A percentile compares a stretch with the other conserved stretches of the same genome.
Conservation (phyloP, 2,329 filamentous ascomycete genomes). For the Cercospora zeae-maydis region DNA sequence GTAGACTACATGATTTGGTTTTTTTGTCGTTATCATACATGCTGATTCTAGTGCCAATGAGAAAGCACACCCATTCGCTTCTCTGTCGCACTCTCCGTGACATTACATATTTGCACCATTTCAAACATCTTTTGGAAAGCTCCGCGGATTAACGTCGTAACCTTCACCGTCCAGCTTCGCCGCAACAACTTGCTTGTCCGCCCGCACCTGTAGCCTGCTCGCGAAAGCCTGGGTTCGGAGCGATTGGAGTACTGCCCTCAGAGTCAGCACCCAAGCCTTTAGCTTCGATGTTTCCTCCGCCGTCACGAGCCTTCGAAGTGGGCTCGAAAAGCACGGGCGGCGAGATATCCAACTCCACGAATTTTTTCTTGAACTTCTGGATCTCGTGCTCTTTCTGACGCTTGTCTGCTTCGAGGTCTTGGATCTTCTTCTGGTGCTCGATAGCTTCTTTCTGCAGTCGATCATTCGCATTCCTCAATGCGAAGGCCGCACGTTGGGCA, state of each 20-base stretch:
- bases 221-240: background rate
- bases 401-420: background rate
- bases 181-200: background rate
- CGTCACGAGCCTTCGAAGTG: background rate
- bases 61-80: too few relatives aligned
- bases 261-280: background rate
- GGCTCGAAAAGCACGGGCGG: background rate
- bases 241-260: background rate
- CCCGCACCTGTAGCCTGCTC: background rate
- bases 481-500: background rate
- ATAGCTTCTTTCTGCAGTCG: background rate
- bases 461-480: background rate
- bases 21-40: slow-evolving; percentile 3
- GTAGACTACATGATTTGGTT: background rate
- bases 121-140: background rate
- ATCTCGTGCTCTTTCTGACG: background rate
- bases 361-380: background rate
- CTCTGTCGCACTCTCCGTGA: too few relatives aligned
- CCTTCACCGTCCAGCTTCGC: background rate
- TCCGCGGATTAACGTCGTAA: too few relatives aligned
- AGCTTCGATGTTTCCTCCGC: too few relatives aligned
- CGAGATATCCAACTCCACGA: background rate
- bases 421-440: background rate
- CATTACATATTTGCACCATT: background rate
- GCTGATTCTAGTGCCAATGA: background rate